Percentiles rank a stretch among this genome's conserved stretches.
Evolutionary conservation across 2,329 filamentous ascomycete species (phyloP).

Genomic region (Furcasterigmium sp.): DNA sequence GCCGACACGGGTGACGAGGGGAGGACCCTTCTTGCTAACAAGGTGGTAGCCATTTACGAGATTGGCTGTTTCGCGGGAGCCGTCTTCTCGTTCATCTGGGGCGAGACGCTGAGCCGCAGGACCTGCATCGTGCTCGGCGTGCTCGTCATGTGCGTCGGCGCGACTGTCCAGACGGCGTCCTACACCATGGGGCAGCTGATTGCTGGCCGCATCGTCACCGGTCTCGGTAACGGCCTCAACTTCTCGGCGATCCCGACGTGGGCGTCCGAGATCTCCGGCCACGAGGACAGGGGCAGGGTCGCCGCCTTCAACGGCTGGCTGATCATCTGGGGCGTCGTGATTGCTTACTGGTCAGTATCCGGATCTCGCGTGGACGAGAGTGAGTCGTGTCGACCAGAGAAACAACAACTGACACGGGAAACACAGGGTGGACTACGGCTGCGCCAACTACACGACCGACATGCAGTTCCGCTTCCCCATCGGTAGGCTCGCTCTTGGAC

Average conservation of each 20-base stretch:
- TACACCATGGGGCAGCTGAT: conserved; percentile 16
- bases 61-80: conserved; percentile 9
- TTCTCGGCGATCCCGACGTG: not conserved
- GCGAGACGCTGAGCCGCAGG: not conserved
- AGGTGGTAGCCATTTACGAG: conserved; percentile 1
- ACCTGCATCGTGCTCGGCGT: conserved; percentile 1
- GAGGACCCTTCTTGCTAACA: not conserved
- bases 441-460: not conserved
- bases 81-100: conserved; percentile 17
- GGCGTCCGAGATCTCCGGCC: not conserved
- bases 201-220: conserved; percentile 7
- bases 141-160: not conserved
- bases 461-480: not conserved
- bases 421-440: not conserved
- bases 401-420: not conserved
- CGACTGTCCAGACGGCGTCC: not conserved
- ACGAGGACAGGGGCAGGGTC: not conserved
- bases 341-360: not conserved
- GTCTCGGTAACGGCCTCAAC: not conserved
- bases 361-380: no score
- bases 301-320: conserved; percentile 2
- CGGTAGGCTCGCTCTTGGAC: no score
- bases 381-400: not conserved
- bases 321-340: conserved; percentile 1
- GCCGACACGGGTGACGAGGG: no score